These are phyloP conservation scores for Metarhizium brunneum DNA, from an alignment of 2,329 filamentous ascomycete species.

Conservation along the genomic window DNA sequence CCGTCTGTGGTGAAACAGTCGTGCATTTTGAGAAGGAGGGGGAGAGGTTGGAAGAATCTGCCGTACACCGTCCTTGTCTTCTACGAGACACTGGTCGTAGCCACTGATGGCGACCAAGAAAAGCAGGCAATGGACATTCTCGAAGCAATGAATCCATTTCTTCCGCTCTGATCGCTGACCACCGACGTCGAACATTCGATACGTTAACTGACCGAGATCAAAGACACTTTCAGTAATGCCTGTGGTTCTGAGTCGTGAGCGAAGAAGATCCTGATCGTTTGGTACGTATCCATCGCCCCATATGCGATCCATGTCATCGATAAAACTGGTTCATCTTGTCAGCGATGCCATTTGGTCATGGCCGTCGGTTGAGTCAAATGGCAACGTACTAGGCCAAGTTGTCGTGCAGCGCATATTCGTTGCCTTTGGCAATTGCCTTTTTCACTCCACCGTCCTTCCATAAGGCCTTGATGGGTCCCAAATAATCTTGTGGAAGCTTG, in stretches of 20 bases:
- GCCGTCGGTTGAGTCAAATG: background rate
- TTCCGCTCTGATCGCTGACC: constrained; percentile 93
- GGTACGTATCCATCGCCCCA: constrained; percentile 75
- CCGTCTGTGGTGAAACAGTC: background rate
- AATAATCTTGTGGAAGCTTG: constrained; percentile 65
- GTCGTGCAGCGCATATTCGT: constrained; percentile 94
- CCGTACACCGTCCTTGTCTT: constrained; percentile 84
- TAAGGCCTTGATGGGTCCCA: constrained; percentile 71
- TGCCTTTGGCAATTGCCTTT: constrained; percentile 81
- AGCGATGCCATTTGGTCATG: constrained; percentile 10
- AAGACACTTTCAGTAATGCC: constrained; percentile 97
- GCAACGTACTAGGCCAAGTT: constrained; percentile 79
- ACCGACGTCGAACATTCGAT: constrained; percentile 96
- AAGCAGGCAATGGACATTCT: constrained; percentile 83
- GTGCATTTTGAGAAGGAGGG: background rate
- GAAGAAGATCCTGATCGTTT: constrained; percentile 86
- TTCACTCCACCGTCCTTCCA: constrained; percentile 82
- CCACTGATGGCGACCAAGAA: constrained; percentile 94
- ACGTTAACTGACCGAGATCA: constrained; percentile 88
- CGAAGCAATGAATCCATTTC: constrained; percentile 99
- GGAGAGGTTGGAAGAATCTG: background rate
- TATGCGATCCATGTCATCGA: constrained; percentile 65
- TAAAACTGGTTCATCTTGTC: constrained; percentile 53
- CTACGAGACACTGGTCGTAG: constrained; percentile 91
- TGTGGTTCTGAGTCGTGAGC: constrained; percentile 94